Conservation (phyloP, 768 basidiomycete genomes). For the Tricholoma matsutake region DNA sequence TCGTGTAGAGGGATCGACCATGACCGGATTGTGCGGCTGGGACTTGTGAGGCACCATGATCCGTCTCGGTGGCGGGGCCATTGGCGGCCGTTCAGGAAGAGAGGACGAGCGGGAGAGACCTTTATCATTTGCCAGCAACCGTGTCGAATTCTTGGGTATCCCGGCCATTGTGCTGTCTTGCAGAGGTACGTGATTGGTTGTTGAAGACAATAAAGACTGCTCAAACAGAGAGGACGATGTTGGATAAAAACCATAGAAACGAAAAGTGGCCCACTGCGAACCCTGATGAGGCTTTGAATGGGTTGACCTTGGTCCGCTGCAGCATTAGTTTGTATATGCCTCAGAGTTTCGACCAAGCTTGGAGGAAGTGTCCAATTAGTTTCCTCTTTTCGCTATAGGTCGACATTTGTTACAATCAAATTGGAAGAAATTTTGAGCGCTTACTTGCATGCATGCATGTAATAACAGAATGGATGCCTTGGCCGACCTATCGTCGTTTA, state of each 20-base stretch:
- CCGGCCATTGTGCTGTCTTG: slow-evolving; percentile 2
- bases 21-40: neutral
- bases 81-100: slow-evolving; percentile 3
- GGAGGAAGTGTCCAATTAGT: slow-evolving; percentile 41
- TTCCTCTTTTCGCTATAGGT: slow-evolving; percentile 38
- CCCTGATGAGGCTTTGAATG: slow-evolving; percentile 48
- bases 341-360: slow-evolving; percentile 35
- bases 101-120: neutral
- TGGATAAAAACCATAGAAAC: slow-evolving; percentile 34
- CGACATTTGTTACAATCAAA: neutral
- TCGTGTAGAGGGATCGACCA: neutral
- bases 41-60: neutral
- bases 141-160: neutral
- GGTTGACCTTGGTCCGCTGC: slow-evolving; percentile 23
- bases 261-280: slow-evolving; percentile 49
- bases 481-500: slow-evolving; percentile 27
- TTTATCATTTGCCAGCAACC: slow-evolving; percentile 2
- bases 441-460: slow-evolving; percentile 40
- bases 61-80: neutral
- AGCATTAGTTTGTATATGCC: slow-evolving; percentile 25
- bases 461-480: slow-evolving; percentile 41
- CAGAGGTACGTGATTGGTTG: slow-evolving; percentile 6
- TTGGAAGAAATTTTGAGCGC: slow-evolving; percentile 6
- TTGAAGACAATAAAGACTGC: slow-evolving; percentile 36
- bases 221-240: slow-evolving; percentile 40